These are phyloP conservation scores for Mycena floridula DNA, from an alignment of 768 basidiomycete genomes.

Conservation along the genomic window DNA sequence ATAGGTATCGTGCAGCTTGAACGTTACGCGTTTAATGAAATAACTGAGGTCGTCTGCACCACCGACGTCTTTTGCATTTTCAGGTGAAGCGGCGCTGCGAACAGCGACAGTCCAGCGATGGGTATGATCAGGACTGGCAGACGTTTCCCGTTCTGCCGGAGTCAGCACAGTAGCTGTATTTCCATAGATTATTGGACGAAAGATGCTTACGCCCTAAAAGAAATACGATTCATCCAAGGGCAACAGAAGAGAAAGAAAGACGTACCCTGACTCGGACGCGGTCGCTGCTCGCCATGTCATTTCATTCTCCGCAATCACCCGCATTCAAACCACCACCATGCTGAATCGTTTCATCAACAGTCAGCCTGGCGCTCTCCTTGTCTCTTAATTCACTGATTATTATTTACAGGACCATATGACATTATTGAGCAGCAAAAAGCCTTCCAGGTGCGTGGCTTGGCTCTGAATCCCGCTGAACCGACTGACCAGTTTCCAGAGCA, in stretches of 20 bases:
- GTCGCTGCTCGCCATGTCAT: slow-evolving; percentile 49
- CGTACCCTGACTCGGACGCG: slow-evolving; percentile 77
- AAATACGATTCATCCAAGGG: slow-evolving; percentile 5
- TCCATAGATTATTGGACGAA: slow-evolving; percentile 91
- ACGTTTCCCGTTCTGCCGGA: slow-evolving; percentile 57
- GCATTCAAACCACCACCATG: slow-evolving; percentile 30
- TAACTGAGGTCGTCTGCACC: slow-evolving; percentile 87
- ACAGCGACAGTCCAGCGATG: slow-evolving; percentile 97
- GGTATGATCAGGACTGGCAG: slow-evolving; percentile 69
- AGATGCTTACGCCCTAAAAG: slow-evolving; percentile 75
- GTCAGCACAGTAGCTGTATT: slow-evolving; percentile 83
- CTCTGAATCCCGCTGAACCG: background rate
- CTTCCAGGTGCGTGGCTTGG: slow-evolving; percentile 46
- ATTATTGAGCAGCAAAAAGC: slow-evolving; percentile 59
- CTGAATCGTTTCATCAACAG: slow-evolving; percentile 62
- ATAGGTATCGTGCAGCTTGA: slow-evolving; percentile 97
- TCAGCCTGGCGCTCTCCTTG: slow-evolving; percentile 24
- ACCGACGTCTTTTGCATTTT: slow-evolving; percentile 73
- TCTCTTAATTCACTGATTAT: slow-evolving; percentile 1
- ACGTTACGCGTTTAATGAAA: slow-evolving; percentile 93
- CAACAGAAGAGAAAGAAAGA: slow-evolving; percentile 18
- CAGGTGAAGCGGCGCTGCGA: slow-evolving; percentile 75
- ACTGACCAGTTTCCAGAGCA: slow-evolving; percentile 23
- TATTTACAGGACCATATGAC: slow-evolving; percentile 51
- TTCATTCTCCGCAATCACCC: slow-evolving; percentile 16